These are phyloP conservation scores for Pontederia crassipes DNA, from an alignment of 176 grass and related monocot species.

Conservation along the genomic window DNA sequence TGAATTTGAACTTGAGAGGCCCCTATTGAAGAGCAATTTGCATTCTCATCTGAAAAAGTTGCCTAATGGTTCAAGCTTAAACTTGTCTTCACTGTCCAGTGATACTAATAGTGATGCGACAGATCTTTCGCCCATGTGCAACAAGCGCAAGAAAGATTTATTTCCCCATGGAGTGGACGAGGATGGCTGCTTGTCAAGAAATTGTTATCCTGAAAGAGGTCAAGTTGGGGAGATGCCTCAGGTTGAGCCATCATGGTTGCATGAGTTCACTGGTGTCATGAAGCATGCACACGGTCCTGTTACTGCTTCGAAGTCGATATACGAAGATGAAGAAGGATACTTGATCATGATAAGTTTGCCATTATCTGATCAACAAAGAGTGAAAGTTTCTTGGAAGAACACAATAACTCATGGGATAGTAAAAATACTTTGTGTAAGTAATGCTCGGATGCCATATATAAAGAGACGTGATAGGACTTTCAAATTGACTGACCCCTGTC, in stretches of 20 bases:
- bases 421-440: slow-evolving; percentile 76
- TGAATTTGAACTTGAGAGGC: slow-evolving; percentile 69
- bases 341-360: slow-evolving; percentile 74
- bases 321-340: slow-evolving; percentile 73
- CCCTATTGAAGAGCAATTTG: slow-evolving; percentile 26
- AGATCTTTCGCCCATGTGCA: slow-evolving; percentile 82
- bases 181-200: slow-evolving; percentile 56
- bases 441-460: slow-evolving; percentile 37
- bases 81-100: slow-evolving; percentile 69
- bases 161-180: slow-evolving; percentile 51
- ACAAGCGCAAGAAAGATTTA: slow-evolving; percentile 63
- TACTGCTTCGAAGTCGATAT: slow-evolving; percentile 75
- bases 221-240: slow-evolving; percentile 65
- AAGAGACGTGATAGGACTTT: slow-evolving; percentile 63
- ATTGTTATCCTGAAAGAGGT: slow-evolving; percentile 27
- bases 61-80: slow-evolving; percentile 58
- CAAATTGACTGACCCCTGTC: slow-evolving; percentile 39
- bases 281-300: slow-evolving; percentile 50
- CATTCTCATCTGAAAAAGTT: slow-evolving; percentile 47
- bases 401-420: slow-evolving; percentile 70
- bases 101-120: slow-evolving; percentile 54
- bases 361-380: slow-evolving; percentile 75
- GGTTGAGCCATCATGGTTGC: slow-evolving; percentile 41
- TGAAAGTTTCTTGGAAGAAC: slow-evolving; percentile 93
- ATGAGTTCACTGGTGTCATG: slow-evolving; percentile 69